Conservation (phyloP, 768 basidiomycete species). For the Pulveroboletus ravenelii region DNA sequence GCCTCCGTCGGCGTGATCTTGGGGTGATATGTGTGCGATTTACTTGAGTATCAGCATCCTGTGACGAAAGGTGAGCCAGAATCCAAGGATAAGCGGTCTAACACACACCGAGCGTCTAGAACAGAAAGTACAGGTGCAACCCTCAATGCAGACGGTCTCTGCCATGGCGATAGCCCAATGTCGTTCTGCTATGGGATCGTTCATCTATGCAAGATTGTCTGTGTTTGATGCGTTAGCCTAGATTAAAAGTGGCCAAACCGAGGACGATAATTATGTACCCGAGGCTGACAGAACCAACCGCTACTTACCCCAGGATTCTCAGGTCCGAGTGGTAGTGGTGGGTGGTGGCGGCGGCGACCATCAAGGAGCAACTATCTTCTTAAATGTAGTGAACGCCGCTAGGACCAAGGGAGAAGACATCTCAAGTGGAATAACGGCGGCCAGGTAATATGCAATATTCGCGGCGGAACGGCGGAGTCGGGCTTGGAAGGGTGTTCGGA, state of each 20-base stretch:
- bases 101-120: constrained; percentile 3
- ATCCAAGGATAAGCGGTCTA: background rate
- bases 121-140: constrained; percentile 12
- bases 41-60: constrained; percentile 6
- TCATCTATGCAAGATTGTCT: background rate
- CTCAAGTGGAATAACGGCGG: background rate
- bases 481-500: background rate
- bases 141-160: constrained; percentile 1
- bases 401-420: background rate
- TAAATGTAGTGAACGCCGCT: background rate
- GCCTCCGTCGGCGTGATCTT: constrained; percentile 5
- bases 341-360: too few species aligned
- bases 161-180: constrained; percentile 14
- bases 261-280: background rate
- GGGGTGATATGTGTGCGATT: background rate
- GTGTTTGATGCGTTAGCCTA: constrained; percentile 1
- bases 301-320: background rate
- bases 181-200: constrained; percentile 1
- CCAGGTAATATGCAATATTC: background rate
- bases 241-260: background rate
- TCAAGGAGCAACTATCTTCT: background rate
- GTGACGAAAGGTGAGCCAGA: constrained; percentile 3
- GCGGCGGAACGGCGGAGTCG: background rate
- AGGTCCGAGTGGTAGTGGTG: background rate
- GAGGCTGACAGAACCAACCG: background rate